These are phyloP conservation scores for Pleurotus pulmonarius DNA, from an alignment of 768 basidiomycete genomes.

Conservation along the genomic window DNA sequence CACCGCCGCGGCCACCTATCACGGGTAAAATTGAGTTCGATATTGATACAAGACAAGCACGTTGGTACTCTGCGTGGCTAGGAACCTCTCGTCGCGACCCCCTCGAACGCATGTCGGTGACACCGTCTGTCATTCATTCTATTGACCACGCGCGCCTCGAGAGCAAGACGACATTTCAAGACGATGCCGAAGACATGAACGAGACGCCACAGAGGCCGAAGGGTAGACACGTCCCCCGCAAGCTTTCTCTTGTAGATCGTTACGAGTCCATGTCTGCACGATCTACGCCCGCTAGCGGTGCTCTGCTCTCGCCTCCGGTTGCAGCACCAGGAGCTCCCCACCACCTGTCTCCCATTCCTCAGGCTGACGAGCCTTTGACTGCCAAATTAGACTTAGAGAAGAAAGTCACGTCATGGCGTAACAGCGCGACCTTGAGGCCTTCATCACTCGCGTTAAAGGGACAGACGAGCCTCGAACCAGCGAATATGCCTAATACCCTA, in stretches of 20 bases:
- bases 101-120: conserved; percentile 35
- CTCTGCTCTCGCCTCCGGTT: conserved; percentile 20
- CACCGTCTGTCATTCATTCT: conserved; percentile 37
- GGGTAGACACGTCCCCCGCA: conserved; percentile 56
- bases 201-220: not conserved
- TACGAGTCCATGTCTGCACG: conserved; percentile 43
- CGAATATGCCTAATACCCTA: conserved; percentile 46
- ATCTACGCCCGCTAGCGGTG: conserved; percentile 24
- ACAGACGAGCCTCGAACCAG: conserved; percentile 46
- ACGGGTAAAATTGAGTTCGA: conserved; percentile 85
- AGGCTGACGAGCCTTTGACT: conserved; percentile 54
- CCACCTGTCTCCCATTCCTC: conserved; percentile 54
- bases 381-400: conserved; percentile 50
- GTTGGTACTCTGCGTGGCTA: conserved; percentile 77
- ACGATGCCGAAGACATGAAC: conserved; percentile 30
- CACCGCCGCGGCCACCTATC: conserved; percentile 49
- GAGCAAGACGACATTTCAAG: conserved; percentile 44
- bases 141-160: conserved; percentile 51
- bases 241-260: conserved; percentile 67
- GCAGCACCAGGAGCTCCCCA: conserved; percentile 28
- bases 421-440: conserved; percentile 46
- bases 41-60: conserved; percentile 69
- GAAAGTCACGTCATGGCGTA: conserved; percentile 67
- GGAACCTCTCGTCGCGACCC: conserved; percentile 41
- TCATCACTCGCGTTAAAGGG: conserved; percentile 44